Evolutionary conservation across 2,329 filamentous ascomycete genomes (phyloP), one percentile per base, ranked within the genome.

Genomic region (Mycogone perniciosa): DNA sequence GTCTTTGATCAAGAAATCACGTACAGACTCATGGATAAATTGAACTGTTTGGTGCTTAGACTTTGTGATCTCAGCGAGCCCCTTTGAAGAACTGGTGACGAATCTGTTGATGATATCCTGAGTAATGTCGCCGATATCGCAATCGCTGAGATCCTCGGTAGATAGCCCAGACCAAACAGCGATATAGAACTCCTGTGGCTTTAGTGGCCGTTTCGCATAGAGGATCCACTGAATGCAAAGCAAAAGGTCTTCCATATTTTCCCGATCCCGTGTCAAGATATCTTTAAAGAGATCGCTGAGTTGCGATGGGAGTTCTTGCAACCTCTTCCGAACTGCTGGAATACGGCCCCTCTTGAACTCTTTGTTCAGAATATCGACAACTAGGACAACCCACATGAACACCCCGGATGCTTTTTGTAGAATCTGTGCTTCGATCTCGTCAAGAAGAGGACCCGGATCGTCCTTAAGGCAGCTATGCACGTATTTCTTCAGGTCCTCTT

Each of bases 191-290:
- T 82, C 70, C 1, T 67, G 55, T 0, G 64, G 71, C 0, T 40
- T 64, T 0, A 83, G 48, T 0, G 78, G 74, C 0, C 62, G 55
- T 6, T 60, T 64, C 0, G 80, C 67, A 27, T 71, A 82, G 0
- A 84, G 63, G 0, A 84, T 65, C 74, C 75, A 83, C 20, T 53
- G 70, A 0, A 84, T 53, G 31, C 72, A 80, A 0, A 77, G 54
- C 0, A 70, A 49, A 0, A 82, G 55, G 0, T 69, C 62, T 0
- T 73, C 62, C 43, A 63, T 62, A 5, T 78, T 67, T 0, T 65
- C 35, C 0, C 49, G 13, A 46, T 84, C 78, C 11, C 76, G 67
- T 0, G 51, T 69, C 2, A 83, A 50, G 0, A 83, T 76, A 11
- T 77, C 63, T 3, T 64, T 66, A 52, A 85, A 83, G 0, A 84